These are phyloP conservation scores for Schrenkiella parvula DNA, from an alignment of 345 rosid species.

Conservation along the genomic window DNA sequence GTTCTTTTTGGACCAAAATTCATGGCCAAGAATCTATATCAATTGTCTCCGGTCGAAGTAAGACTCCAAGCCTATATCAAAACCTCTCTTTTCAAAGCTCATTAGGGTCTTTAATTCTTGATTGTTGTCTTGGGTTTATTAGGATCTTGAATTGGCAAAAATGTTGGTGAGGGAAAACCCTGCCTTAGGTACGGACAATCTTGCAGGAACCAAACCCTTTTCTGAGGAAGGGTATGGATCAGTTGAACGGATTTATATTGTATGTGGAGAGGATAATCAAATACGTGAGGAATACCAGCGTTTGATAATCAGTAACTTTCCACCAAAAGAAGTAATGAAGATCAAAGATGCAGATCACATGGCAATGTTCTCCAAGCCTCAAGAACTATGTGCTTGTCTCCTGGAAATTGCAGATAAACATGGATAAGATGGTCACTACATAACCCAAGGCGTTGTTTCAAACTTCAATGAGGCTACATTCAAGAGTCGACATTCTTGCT, in stretches of 20 bases:
- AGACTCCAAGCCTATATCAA: background rate
- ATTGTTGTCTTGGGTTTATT: too few relatives aligned
- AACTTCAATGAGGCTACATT: too few relatives aligned
- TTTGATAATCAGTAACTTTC: conserved; percentile 31
- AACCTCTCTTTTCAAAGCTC: background rate
- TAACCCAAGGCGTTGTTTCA: too few relatives aligned
- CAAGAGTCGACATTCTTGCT: too few relatives aligned
- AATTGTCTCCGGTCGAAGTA: conserved; percentile 31
- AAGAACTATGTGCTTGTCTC: conserved; percentile 17
- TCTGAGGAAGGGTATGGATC: conserved; percentile 24
- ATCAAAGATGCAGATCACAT: conserved; percentile 41
- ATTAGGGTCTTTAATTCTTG: too few relatives aligned
- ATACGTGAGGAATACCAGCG: conserved; percentile 13
- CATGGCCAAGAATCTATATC: conserved; percentile 14
- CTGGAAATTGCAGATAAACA: background rate
- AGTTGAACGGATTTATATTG: conserved; percentile 19
- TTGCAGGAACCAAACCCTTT: conserved; percentile 9
- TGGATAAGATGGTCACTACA: too few relatives aligned
- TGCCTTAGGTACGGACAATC: background rate
- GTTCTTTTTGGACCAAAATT: conserved; percentile 23
- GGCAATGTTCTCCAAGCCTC: conserved; percentile 37
- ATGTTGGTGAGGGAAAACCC: conserved; percentile 31
- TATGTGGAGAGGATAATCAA: conserved; percentile 30
- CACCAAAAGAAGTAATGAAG: conserved; percentile 24
- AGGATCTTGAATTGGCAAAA: conserved; percentile 37